phyloP scores from a whole-genome alignment of 805 yeast genomes.

The Metschnikowia aberdeeniae region DNA sequence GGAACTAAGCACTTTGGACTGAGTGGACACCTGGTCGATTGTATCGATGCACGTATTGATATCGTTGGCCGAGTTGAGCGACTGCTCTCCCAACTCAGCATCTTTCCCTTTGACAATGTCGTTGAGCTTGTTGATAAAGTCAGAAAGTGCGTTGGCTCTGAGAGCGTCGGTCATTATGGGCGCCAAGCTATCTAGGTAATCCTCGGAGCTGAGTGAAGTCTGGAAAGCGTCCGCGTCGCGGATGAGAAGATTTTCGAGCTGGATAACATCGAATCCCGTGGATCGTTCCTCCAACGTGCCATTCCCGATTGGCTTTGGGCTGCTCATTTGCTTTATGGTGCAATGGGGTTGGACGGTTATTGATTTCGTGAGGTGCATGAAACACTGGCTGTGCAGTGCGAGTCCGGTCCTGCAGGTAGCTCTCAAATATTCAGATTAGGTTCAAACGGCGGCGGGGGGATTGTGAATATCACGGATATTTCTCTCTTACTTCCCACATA shows the following conservation, averaged over 20 bases:
- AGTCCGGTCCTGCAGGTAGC: too few species aligned
- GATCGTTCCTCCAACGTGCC: background rate
- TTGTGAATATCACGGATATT: too few species aligned
- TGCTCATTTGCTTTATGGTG: conserved; percentile 1
- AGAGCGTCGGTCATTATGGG: conserved; percentile 69
- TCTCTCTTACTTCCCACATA: too few species aligned
- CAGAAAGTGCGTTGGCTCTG: conserved; percentile 48
- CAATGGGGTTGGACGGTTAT: background rate
- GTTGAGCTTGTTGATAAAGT: conserved; percentile 52
- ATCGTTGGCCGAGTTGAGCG: conserved; percentile 58
- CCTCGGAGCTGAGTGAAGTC: conserved; percentile 53
- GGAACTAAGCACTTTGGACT: conserved; percentile 53
- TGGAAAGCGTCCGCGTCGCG: conserved; percentile 42
- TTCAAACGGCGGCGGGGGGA: too few species aligned
- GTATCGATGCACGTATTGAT: conserved; percentile 57
- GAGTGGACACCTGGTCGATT: conserved; percentile 56
- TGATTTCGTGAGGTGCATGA: background rate
- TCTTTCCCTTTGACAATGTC: conserved; percentile 57
- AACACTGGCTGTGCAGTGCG: conserved; percentile 1
- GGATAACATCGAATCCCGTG: conserved; percentile 22
- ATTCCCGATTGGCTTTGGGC: background rate
- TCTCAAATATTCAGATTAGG: too few species aligned
- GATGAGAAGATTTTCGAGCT: conserved; percentile 35
- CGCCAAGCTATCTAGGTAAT: conserved; percentile 73
- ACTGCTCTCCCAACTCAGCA: conserved; percentile 54